phyloP scores from a whole-genome alignment of 2,329 filamentous ascomycete species.

The Ceratocystis cubensis region DNA sequence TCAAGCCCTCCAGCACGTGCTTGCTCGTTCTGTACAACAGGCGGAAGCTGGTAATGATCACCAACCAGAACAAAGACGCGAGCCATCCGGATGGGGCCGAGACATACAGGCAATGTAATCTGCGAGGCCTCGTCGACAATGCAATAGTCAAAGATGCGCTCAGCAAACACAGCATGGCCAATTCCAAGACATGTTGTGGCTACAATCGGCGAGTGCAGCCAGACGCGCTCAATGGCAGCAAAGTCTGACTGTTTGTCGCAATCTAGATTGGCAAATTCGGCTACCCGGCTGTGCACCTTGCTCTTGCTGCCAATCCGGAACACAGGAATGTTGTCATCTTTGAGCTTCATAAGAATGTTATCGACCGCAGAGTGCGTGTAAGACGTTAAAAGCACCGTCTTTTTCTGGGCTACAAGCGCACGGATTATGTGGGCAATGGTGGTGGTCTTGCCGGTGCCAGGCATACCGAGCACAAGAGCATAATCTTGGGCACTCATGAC shows the following conservation, averaged over 20 bases:
- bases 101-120: constrained; percentile 86
- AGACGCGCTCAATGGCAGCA: constrained; percentile 70
- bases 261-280: constrained; percentile 70
- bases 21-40: constrained; percentile 83
- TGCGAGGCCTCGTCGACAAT: constrained; percentile 98
- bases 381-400: constrained; percentile 83
- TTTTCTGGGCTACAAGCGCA: constrained; percentile 73
- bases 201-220: constrained; percentile 77
- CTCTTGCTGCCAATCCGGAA: constrained; percentile 73
- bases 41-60: constrained; percentile 91
- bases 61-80: constrained; percentile 88
- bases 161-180: constrained; percentile 75
- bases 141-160: constrained; percentile 90
- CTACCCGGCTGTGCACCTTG: constrained; percentile 81
- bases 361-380: constrained; percentile 97
- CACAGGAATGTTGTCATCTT: constrained; percentile 61
- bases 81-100: constrained; percentile 88
- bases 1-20: constrained; percentile 79
- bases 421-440: constrained; percentile 96
- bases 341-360: constrained; percentile 91
- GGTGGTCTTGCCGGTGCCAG: constrained; percentile 93
- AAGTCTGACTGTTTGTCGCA: constrained; percentile 61
- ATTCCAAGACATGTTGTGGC: constrained; percentile 91
- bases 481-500: constrained; percentile 95
- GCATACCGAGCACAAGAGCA: constrained; percentile 95